phyloP scores from a whole-genome alignment of 371 early-diverging fungal genomes.

The Actinomortierella ambigua region DNA sequence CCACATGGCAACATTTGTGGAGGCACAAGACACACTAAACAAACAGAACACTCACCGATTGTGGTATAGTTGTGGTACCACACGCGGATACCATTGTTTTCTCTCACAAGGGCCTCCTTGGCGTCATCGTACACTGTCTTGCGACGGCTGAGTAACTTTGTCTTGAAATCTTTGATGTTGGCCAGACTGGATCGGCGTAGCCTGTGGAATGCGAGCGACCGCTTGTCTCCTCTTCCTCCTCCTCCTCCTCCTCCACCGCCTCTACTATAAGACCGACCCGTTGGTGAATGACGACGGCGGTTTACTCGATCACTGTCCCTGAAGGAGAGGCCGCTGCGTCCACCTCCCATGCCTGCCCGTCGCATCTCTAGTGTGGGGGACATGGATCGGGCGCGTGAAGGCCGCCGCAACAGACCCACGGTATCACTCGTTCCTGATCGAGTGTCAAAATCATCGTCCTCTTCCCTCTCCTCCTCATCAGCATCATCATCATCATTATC shows the following conservation, averaged over 20 bases:
- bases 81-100: conserved; percentile 65
- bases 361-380: conserved; percentile 37
- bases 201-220: conserved; percentile 12
- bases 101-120: conserved; percentile 58
- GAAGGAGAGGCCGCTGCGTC: conserved; percentile 24
- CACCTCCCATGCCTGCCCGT: conserved; percentile 7
- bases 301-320: conserved; percentile 4
- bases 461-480: not conserved
- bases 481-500: not conserved
- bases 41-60: conserved; percentile 82
- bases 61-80: conserved; percentile 71
- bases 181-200: conserved; percentile 36
- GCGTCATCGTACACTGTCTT: conserved; percentile 53
- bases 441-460: conserved; percentile 4
- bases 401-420: conserved; percentile 23
- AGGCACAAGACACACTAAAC: conserved; percentile 9
- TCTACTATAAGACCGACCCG: no score
- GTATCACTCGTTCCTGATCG: not conserved
- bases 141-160: conserved; percentile 28
- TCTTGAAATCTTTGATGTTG: conserved; percentile 36
- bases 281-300: no score
- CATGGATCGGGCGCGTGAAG: conserved; percentile 37
- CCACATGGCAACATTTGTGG: not conserved
- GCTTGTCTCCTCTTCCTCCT: no score
- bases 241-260: no score